phyloP scores from a whole-genome alignment of 768 basidiomycete genomes.

The Steccherinum ochraceum region DNA sequence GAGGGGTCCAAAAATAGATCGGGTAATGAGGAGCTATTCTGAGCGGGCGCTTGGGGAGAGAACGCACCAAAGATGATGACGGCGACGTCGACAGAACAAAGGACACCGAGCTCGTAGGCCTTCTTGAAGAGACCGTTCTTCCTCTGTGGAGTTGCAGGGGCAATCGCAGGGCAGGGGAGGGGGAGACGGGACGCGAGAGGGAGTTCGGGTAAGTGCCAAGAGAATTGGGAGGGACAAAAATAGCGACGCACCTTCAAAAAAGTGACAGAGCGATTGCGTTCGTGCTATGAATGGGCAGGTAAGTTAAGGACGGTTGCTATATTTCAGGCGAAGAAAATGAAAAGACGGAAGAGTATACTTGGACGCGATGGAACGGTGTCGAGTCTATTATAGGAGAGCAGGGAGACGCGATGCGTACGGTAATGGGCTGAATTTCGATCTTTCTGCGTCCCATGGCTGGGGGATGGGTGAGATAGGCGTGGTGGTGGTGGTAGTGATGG shows the following conservation, averaged over 20 bases:
- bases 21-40: not conserved
- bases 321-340: constrained; percentile 12
- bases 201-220: constrained; percentile 56
- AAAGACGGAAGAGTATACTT: constrained; percentile 18
- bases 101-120: constrained; percentile 85
- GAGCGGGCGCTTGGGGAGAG: constrained; percentile 17
- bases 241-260: constrained; percentile 70
- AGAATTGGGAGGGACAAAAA: constrained; percentile 29
- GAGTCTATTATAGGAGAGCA: constrained; percentile 5
- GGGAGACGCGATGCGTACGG: constrained; percentile 39
- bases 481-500: not conserved
- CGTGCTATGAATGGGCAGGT: constrained; percentile 58
- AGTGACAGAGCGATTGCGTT: constrained; percentile 86
- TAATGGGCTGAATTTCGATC: constrained; percentile 79
- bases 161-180: constrained; percentile 9
- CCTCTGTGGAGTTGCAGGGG: constrained; percentile 41
- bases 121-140: constrained; percentile 91
- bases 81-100: constrained; percentile 83
- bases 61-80: constrained; percentile 77
- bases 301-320: constrained; percentile 23
- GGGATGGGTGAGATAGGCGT: no score
- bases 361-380: constrained; percentile 19
- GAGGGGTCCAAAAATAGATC: constrained; percentile 4
- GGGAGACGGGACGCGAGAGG: constrained; percentile 11
- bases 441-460: constrained; percentile 63